phyloP scores from a whole-genome alignment of 192 early-diverging fungal genomes.

The Coemansia sp. region DNA sequence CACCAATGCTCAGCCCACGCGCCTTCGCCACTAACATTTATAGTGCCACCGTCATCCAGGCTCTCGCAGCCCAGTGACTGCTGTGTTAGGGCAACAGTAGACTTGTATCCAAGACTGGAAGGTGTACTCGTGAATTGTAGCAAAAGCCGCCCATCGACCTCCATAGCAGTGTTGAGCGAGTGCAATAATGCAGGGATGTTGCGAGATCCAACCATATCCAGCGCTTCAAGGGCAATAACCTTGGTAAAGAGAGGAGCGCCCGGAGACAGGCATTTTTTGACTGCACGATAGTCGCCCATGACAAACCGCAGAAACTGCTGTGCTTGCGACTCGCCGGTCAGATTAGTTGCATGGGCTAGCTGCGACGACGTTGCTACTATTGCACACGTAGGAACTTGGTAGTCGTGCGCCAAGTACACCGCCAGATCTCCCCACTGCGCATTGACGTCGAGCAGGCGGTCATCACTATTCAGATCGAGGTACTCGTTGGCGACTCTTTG shows the following conservation, averaged over 20 bases:
- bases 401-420: constrained; percentile 43
- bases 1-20: constrained; percentile 51
- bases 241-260: constrained; percentile 51
- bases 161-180: constrained; percentile 24
- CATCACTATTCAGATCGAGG: constrained; percentile 45
- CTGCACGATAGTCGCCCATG: constrained; percentile 46
- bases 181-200: constrained; percentile 34
- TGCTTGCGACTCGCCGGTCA: constrained; percentile 42
- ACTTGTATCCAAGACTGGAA: constrained; percentile 29
- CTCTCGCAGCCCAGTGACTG: neutral
- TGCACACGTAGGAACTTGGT: constrained; percentile 35
- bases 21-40: constrained; percentile 11
- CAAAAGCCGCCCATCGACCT: constrained; percentile 30
- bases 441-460: constrained; percentile 44
- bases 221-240: constrained; percentile 38
- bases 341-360: constrained; percentile 40
- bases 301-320: constrained; percentile 43
- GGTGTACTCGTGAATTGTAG: constrained; percentile 48
- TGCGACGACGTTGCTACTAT: constrained; percentile 37
- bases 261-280: constrained; percentile 29
- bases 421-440: constrained; percentile 54
- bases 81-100: neutral
- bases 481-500: constrained; percentile 44
- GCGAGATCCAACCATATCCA: constrained; percentile 36
- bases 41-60: neutral